Base-by-base conservation (phyloP, 805 yeast species). In the Pichia eremophila region DNA sequence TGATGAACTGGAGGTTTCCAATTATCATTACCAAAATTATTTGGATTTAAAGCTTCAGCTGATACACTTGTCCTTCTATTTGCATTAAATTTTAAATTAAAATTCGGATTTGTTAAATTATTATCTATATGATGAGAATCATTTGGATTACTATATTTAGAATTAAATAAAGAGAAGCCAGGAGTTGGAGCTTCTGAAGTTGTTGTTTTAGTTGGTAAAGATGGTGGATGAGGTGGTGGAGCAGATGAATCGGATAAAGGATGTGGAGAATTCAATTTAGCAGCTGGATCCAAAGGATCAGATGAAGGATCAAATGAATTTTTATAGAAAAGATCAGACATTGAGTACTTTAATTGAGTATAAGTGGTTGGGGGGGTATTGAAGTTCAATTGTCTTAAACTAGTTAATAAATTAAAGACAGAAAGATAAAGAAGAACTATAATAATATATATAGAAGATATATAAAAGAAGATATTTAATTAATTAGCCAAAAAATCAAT, bases 61-160 rank as follows among this genome's bases (percentile, higher is more conserved):
- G 89, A 79, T 14, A 89, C 96, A 19, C 95, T 83, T 4, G 89
- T 85, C 69, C 97, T 80, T 70, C 96, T 79, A 62, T 81, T 77
- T 46, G 86, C 88, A 63, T 82, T 85, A 65, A 52, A 52, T 29
- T 49, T 47, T n/a, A 25, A 25, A 28, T 39, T 47, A 10, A 22
- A 22, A 22, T 22, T 3, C 5, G 25, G 25, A 22, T 22, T 22
- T 22, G 25, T 4, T 22, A 22, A 22, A 29, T 57, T 53, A 29
- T 29, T 29, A 29, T 29, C 14, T 9, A 29, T 29, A 29, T 29
- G 10, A 29, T 29, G 32, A 29, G 32, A 12, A 29, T 29, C 32
- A 10, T 29, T 29, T 29, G 32, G 6, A 29, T 29, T 29, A 8
- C 5, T 29, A 8, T 29, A 29, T 29, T 29, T 29, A 29, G 32